Conservation (phyloP, 2,329 filamentous ascomycete species). For the Trichoderma afroharzianum region DNA sequence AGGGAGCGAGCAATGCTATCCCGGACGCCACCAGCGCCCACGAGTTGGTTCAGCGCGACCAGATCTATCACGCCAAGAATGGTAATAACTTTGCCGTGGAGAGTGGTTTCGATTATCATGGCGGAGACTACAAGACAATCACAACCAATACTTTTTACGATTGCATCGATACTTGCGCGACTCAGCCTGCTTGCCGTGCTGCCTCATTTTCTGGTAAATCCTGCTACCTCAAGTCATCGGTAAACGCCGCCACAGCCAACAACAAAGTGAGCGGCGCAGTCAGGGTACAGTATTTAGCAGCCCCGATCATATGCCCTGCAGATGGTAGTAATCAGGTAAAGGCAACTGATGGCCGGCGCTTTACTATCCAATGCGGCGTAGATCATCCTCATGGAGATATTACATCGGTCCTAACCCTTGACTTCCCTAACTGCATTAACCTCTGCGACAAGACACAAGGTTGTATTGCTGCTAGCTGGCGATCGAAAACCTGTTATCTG, state of each 20-base stretch:
- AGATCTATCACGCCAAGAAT: too few species aligned
- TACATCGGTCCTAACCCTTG: background rate
- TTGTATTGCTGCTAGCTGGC: constrained; percentile 7
- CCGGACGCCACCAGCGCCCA: too few species aligned
- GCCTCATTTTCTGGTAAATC: background rate
- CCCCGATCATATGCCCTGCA: background rate
- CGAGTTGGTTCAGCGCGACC: too few species aligned
- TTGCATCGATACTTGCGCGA: background rate
- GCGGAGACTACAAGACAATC: background rate
- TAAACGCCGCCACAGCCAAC: background rate
- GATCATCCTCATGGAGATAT: background rate
- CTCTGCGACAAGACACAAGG: background rate
- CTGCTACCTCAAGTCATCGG: background rate
- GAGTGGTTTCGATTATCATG: background rate
- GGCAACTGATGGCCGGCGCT: background rate
- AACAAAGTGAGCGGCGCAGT: background rate
- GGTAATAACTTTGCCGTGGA: background rate
- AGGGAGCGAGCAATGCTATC: too few species aligned
- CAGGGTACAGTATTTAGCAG: background rate
- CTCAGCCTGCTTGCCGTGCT: background rate
- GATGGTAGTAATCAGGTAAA: background rate
- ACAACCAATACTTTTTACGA: background rate
- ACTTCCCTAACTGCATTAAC: background rate
- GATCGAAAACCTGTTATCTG: background rate
- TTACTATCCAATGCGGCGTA: background rate